Base-by-base conservation (phyloP, 495 filamentous ascomycete species). In the Podospora appendiculata region DNA sequence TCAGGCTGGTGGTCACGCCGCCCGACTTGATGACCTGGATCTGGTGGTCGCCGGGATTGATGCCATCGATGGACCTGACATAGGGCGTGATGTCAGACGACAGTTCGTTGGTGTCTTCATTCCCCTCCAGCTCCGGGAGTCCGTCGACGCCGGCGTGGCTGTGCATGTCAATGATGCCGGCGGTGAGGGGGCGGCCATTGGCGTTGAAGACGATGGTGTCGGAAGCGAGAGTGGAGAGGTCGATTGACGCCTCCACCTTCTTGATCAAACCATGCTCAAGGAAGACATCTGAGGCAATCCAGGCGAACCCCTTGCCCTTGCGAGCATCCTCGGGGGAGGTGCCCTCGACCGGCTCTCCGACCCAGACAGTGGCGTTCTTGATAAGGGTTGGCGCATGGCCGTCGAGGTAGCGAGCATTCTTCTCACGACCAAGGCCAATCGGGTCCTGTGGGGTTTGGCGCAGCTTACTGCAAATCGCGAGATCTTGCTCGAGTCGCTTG, bases 161-260 rank as follows among this genome's bases (percentile, higher is more conserved):
- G 65, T 87, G 83, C 79, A 87, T 83, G 58, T 86, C 82, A 36
- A 86, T 79, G 51, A 86, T 76, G 39, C 82, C 83, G 12, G 72
- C 72, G 5, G 83, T 87, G 6, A 87, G 66, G 36, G 68, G 78
- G n/a, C 75, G 68, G 11, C 83, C 81, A 35, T 76, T 55, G n/a
- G 79, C 73, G 40, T 83, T 59, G 55, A 69, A 78, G 44, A 81
- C 59, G 5, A 65, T 44, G 3, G 69, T 68, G 54, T 73, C 65
- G 8, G 58, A 52, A 6, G 73, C 45, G 14, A 73, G 51, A 1
- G 59, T 52, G 25, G 45, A 52, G 8, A 53, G 42, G n/a, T 63
- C 59, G 38, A 76, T 74, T 38, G 58, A 51, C 1, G 51, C 47
- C 14, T 63, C 57, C 7, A 79, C 71, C 13, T 63, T 61, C 48